Evolutionary conservation across 768 basidiomycete genomes (phyloP), one percentile per base, ranked within the genome.

Genomic region (Pulveroboletus frians): DNA sequence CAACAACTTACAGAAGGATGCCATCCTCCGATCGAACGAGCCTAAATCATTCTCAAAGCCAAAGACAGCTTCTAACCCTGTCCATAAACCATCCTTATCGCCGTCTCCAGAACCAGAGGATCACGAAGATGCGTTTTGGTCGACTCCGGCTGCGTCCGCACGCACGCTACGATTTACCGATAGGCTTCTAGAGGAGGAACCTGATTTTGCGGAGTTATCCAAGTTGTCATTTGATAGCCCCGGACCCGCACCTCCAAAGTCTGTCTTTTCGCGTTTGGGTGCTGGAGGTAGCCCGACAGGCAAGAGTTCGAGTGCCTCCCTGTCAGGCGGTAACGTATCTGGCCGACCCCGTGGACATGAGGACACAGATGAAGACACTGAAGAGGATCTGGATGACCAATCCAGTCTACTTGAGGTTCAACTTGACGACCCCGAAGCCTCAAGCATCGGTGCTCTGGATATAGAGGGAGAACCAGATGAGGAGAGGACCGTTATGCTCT

Each of bases 111-210:
- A 59, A 41, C 58, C 57, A 41, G 71, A 66, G 59, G 71, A 51
- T 9, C 69, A 76, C 23, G 83, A 85, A 60, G 76, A 80, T 32
- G 73, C 71, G 36, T 82, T 84, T 59, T 85, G 84, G 82, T 76
- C 73, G 27, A 82, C 83, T 1, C 81, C 83, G 7, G 70, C 66
- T 31, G 75, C 75, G 3, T 59, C 66, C 4, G 76, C 74, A 13
- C 81, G 82, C 34, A 79, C 78, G 0, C 69, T 88, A 13, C 78
- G 76, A 44, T 86, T 88, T 53, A 76, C 76, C 1, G 79, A 83
- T 35, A 81, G 80, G 50, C 71, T 81, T 13, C 69, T 81, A 61
- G 77, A 86, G 53, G 85, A 88, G 55, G 69, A 79, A 17, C 75
- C 80, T 3, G 80, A 86, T 56, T 66, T 85, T 27, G 75, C 68